phyloP scores from a whole-genome alignment of 2,329 filamentous ascomycete genomes.

The Metarhizium humberi region DNA sequence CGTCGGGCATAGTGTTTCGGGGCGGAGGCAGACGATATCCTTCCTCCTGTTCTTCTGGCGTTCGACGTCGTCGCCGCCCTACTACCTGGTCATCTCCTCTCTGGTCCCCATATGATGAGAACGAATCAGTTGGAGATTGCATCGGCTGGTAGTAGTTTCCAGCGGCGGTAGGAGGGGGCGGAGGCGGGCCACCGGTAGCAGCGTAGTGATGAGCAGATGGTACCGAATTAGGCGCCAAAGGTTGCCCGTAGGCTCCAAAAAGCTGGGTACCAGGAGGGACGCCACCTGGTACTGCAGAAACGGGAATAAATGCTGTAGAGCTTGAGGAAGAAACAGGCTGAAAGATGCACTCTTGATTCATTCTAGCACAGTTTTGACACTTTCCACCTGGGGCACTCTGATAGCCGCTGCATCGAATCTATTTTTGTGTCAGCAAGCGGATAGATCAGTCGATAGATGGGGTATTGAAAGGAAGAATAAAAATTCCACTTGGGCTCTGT shows the following conservation, averaged over 20 bases:
- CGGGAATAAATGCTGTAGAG: conserved; percentile 49
- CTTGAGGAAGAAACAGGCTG: conserved; percentile 48
- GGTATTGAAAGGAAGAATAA: neutral
- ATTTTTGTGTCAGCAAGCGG: conserved; percentile 2
- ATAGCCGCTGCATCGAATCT: conserved; percentile 55
- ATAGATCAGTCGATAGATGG: conserved; percentile 3
- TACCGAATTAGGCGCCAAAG: conserved; percentile 30
- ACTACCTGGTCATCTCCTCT: conserved; percentile 22
- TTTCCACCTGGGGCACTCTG: conserved; percentile 49
- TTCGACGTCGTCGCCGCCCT: conserved; percentile 26
- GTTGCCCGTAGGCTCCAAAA: conserved; percentile 49
- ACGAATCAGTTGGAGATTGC: conserved; percentile 35
- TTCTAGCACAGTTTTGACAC: conserved; percentile 52
- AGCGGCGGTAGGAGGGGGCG: conserved; percentile 17
- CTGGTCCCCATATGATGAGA: conserved; percentile 28
- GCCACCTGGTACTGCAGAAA: conserved; percentile 48
- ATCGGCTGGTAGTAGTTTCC: conserved; percentile 32
- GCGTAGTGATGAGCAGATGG: conserved; percentile 15
- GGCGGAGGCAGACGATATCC: conserved; percentile 37
- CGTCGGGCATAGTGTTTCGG: conserved; percentile 30
- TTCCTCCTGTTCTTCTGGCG: conserved; percentile 29
- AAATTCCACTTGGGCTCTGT: neutral
- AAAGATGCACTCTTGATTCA: conserved; percentile 53
- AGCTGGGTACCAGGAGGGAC: conserved; percentile 47
- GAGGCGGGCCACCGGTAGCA: conserved; percentile 11